A percentile compares a stretch with the other conserved stretches of the same genome.
These are phyloP conservation scores for Nitzschia sp. DNA, from an alignment of 108 stramenopile genomes.

Conservation along the genomic window DNA sequence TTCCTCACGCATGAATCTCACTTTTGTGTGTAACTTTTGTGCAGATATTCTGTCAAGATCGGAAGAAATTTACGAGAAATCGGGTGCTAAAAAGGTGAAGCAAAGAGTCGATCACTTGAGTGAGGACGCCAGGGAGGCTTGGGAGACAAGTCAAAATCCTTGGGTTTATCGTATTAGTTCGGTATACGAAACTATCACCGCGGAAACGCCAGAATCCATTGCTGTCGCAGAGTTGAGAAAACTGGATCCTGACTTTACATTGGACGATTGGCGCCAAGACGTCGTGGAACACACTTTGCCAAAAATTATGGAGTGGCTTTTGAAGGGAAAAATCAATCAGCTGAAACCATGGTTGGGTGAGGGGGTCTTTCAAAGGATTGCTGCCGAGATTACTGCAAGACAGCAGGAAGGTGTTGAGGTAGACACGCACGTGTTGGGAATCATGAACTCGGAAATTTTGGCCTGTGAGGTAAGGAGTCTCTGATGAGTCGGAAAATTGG, in stretches of 20 bases:
- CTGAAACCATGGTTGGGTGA: constrained; percentile 91
- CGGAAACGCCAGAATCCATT: constrained; percentile 92
- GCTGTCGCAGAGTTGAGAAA: constrained; percentile 90
- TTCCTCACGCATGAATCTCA: neutral
- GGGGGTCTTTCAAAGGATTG: constrained; percentile 85
- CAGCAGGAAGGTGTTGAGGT: constrained; percentile 90
- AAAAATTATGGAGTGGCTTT: constrained; percentile 88
- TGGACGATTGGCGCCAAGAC: constrained; percentile 89
- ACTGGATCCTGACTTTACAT: constrained; percentile 93
- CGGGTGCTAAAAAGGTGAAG: constrained; percentile 75
- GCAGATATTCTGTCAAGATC: constrained; percentile 62
- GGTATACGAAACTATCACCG: constrained; percentile 94
- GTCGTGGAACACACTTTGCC: constrained; percentile 90
- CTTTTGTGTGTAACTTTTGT: neutral
- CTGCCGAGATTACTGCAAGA: constrained; percentile 85
- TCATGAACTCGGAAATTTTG: constrained; percentile 94
- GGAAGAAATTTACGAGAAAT: constrained; percentile 70
- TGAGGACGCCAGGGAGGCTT: constrained; percentile 92
- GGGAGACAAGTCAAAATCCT: constrained; percentile 99
- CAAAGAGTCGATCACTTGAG: constrained; percentile 70
- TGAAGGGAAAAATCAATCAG: constrained; percentile 84
- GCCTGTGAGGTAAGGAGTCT: constrained; percentile 77
- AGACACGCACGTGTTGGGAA: constrained; percentile 93
- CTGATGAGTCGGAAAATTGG: too few relatives aligned
- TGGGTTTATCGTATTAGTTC: constrained; percentile 96